phyloP scores from a whole-genome alignment of 2,329 filamentous ascomycete genomes.

The Moelleriella libera region DNA sequence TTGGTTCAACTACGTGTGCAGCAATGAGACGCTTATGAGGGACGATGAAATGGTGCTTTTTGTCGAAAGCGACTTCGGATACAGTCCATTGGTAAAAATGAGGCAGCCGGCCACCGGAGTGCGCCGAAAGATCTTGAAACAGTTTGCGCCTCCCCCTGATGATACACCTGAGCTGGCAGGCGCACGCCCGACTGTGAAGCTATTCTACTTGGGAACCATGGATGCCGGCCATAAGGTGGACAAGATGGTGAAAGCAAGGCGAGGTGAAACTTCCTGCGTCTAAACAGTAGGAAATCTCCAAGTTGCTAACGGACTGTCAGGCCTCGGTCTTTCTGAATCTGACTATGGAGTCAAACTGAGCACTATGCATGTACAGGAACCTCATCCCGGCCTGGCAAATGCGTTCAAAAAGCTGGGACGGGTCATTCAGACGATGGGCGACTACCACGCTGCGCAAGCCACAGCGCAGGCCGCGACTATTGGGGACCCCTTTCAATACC shows the following conservation, averaged over 20 bases:
- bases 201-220: constrained; percentile 92
- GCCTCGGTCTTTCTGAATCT: constrained; percentile 78
- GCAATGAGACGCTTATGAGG: constrained; percentile 80
- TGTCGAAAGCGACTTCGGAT: constrained; percentile 97
- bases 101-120: constrained; percentile 96
- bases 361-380: constrained; percentile 78
- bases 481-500: constrained; percentile 85
- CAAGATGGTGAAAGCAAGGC: constrained; percentile 77
- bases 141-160: constrained; percentile 93
- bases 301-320: constrained; percentile 29
- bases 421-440: constrained; percentile 81
- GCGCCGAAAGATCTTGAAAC: constrained; percentile 88
- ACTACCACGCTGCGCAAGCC: constrained; percentile 91
- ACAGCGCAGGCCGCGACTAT: constrained; percentile 93
- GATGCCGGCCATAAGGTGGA: constrained; percentile 96
- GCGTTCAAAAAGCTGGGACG: constrained; percentile 94
- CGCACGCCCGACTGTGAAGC: constrained; percentile 80
- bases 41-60: constrained; percentile 98
- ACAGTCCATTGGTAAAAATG: constrained; percentile 87
- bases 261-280: constrained; percentile 40
- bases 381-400: constrained; percentile 71
- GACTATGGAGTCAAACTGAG: constrained; percentile 87
- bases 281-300: not conserved
- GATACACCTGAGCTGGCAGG: constrained; percentile 90
- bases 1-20: constrained; percentile 90